These are phyloP conservation scores for Malania oleifera DNA, from an alignment of 164 flowering plant genomes.

Conservation along the genomic window DNA sequence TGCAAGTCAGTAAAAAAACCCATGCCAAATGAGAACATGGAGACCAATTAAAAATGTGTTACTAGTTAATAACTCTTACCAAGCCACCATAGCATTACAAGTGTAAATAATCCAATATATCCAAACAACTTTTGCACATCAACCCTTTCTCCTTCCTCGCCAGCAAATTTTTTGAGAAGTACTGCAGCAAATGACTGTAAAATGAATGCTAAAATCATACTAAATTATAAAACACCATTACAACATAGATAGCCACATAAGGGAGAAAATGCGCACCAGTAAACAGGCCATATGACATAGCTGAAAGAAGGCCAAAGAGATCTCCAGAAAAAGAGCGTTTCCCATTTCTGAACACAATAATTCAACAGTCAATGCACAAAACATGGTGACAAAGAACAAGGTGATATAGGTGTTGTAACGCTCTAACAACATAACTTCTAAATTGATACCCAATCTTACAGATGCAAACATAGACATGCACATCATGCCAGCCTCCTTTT, in stretches of 20 bases:
- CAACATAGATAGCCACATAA: neutral
- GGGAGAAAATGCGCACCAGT: slow-evolving; percentile 52
- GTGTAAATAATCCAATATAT: slow-evolving; percentile 89
- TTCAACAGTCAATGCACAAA: slow-evolving; percentile 26
- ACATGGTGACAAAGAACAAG: slow-evolving; percentile 13
- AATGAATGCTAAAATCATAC: neutral
- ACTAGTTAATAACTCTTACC: slow-evolving; percentile 43
- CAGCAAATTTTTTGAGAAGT: slow-evolving; percentile 85
- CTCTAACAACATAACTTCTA: no score
- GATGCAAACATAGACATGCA: no score
- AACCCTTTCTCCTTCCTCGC: slow-evolving; percentile 87
- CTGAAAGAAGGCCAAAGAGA: slow-evolving; percentile 96
- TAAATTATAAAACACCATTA: neutral
- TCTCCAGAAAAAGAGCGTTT: slow-evolving; percentile 92
- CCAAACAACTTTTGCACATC: slow-evolving; percentile 97
- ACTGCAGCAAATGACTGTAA: slow-evolving; percentile 39
- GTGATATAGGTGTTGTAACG: no score
- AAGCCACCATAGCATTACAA: slow-evolving; percentile 96
- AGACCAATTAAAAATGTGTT: neutral
- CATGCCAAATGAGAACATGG: neutral
- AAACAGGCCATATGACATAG: slow-evolving; percentile 83
- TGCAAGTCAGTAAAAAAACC: slow-evolving; percentile 1
- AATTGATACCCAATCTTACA: no score
- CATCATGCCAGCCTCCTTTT: no score
- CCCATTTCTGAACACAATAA: slow-evolving; percentile 54